Percentiles rank a stretch among this genome's conserved stretches.
Conservation (phyloP, 2,329 filamentous ascomycete genomes). For the Didymella keratinophila region DNA sequence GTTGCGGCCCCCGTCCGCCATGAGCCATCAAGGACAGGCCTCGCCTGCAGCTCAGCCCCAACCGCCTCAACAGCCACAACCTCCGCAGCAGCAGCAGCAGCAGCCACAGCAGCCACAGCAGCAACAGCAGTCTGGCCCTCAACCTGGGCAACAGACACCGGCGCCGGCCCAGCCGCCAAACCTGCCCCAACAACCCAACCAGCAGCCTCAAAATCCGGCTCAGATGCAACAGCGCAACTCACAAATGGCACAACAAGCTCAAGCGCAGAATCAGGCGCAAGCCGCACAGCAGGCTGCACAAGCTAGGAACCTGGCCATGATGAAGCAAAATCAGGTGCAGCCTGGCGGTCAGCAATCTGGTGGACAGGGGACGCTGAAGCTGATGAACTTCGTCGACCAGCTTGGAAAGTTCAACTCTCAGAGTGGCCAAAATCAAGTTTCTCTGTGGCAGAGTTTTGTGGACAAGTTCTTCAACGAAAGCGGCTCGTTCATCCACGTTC, state of each 20-base stretch:
- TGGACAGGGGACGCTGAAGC: constrained; percentile 57
- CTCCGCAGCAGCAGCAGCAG: constrained; percentile 50
- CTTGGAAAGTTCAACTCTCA: constrained; percentile 60
- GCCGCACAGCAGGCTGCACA: constrained; percentile 24
- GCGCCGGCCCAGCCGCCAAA: constrained; percentile 47
- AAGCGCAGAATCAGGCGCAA: constrained; percentile 33
- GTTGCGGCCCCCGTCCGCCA: constrained; percentile 50
- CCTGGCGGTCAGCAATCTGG: constrained; percentile 33
- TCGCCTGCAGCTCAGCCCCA: constrained; percentile 50
- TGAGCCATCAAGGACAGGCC: constrained; percentile 51
- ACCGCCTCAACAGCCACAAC: constrained; percentile 49
- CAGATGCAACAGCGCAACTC: constrained; percentile 35
- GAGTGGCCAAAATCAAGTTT: constrained; percentile 66
- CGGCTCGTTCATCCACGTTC: constrained; percentile 78
- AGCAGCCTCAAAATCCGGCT: constrained; percentile 49
- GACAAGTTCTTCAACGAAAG: constrained; percentile 79
- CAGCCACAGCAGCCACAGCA: constrained; percentile 45
- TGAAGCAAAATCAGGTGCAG: constrained; percentile 39
- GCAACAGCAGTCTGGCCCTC: constrained; percentile 49
- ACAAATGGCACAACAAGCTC: constrained; percentile 28
- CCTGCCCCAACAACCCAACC: constrained; percentile 41
- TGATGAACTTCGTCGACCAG: constrained; percentile 65
- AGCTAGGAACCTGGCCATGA: constrained; percentile 41
- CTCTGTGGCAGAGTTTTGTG: constrained; percentile 83
- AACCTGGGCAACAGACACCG: constrained; percentile 56